Conservation (phyloP, 2,329 filamentous ascomycete genomes). For the Ceratocystis eucalypticola region DNA sequence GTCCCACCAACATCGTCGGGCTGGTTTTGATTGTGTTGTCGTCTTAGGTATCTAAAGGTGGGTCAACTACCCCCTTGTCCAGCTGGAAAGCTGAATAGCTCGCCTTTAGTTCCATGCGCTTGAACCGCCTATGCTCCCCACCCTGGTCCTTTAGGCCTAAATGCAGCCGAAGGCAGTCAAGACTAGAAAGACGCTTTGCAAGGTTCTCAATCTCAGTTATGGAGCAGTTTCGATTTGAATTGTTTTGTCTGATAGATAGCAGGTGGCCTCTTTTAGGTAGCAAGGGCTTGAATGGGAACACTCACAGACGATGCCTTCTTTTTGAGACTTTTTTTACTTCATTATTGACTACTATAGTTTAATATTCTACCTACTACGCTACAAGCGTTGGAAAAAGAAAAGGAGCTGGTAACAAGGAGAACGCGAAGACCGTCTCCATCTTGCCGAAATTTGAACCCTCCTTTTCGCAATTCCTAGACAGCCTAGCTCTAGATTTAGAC, state of each 20-base stretch:
- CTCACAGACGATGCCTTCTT: background rate
- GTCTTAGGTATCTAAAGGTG: too few species aligned
- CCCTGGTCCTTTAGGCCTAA: background rate
- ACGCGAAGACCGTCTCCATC: too few species aligned
- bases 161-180: background rate
- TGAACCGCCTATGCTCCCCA: background rate
- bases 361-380: too few species aligned
- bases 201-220: too few species aligned
- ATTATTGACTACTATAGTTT: background rate
- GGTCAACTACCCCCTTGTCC: conserved; percentile 9
- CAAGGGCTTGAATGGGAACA: background rate
- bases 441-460: too few species aligned
- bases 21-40: too few species aligned
- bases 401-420: too few species aligned
- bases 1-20: too few species aligned
- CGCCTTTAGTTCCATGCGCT: conserved; percentile 14
- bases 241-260: background rate
- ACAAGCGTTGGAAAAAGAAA: too few species aligned
- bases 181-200: too few species aligned
- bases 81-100: conserved; percentile 17
- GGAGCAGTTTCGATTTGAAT: background rate
- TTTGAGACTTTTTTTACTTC: background rate
- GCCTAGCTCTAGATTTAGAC: too few species aligned
- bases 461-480: too few species aligned
- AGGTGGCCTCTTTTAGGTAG: conserved; percentile 11